These are phyloP conservation scores for Candida sp. DNA, from an alignment of 1,139 yeast genomes.

Conservation along the genomic window DNA sequence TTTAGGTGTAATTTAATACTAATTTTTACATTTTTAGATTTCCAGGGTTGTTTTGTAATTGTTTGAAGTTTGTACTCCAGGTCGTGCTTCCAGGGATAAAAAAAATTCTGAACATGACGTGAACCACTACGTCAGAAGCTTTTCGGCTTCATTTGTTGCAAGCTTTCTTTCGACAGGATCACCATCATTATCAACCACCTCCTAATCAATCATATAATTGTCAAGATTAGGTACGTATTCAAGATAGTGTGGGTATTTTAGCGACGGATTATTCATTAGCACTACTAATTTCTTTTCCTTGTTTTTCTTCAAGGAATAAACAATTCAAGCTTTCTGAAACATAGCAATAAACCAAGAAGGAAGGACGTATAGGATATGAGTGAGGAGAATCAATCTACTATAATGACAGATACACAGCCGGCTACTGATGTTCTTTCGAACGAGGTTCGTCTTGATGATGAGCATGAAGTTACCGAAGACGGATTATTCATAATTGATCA, in stretches of 20 bases:
- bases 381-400: neutral
- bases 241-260: neutral
- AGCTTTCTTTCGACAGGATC: neutral
- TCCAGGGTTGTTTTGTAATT: neutral
- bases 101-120: neutral
- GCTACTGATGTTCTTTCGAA: neutral
- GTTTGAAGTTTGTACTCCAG: neutral
- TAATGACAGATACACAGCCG: constrained; percentile 2
- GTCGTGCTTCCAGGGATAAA: neutral
- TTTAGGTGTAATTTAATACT: neutral
- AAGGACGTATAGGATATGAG: neutral
- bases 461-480: constrained; percentile 1
- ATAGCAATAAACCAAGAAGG: neutral
- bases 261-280: neutral
- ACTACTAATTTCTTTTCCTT: neutral
- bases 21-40: neutral
- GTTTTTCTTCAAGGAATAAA: neutral
- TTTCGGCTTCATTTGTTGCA: neutral
- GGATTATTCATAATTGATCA: neutral
- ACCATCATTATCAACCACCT: neutral
- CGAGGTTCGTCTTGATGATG: neutral
- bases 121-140: too few relatives aligned
- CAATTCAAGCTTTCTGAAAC: neutral
- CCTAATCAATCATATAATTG: neutral
- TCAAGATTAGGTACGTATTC: neutral